A percentile compares a stretch with the other conserved stretches of the same genome.
phyloP scores from a whole-genome alignment of 495 filamentous ascomycete genomes.

The Hypoxylon trugodes region DNA sequence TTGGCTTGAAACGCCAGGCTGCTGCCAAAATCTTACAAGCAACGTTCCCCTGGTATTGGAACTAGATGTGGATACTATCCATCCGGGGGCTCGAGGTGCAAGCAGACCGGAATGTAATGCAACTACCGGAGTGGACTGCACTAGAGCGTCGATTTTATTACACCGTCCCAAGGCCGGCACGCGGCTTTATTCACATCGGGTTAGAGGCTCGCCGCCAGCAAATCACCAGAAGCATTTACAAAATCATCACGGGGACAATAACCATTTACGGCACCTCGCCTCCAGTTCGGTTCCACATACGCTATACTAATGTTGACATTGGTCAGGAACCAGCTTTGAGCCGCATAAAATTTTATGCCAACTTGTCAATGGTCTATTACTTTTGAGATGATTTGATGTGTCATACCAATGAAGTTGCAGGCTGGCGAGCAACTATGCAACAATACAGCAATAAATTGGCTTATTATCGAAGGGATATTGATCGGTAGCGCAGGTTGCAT shows the following conservation, averaged over 20 bases:
- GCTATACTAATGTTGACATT: slow-evolving; percentile 13
- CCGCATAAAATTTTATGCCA: slow-evolving; percentile 30
- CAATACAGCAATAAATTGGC: neutral
- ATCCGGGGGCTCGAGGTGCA: neutral
- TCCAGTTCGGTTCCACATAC: neutral
- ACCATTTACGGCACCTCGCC: slow-evolving; percentile 14
- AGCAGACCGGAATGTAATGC: slow-evolving; percentile 2
- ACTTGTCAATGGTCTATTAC: neutral
- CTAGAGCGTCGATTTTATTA: slow-evolving; percentile 5
- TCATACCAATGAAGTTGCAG: slow-evolving; percentile 1
- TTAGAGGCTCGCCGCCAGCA: neutral
- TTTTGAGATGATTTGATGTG: slow-evolving; percentile 16
- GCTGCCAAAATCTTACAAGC: slow-evolving; percentile 16
- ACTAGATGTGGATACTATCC: neutral
- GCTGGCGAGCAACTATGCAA: neutral
- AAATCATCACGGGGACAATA: slow-evolving; percentile 21
- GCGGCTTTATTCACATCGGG: slow-evolving; percentile 2
- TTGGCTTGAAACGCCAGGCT: slow-evolving; percentile 7
- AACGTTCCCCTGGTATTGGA: slow-evolving; percentile 13
- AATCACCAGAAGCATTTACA: slow-evolving; percentile 22
- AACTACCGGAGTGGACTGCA: slow-evolving; percentile 24
- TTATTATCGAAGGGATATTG: neutral
- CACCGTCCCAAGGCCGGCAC: slow-evolving; percentile 6
- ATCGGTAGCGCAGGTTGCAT: neutral
- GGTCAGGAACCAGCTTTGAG: slow-evolving; percentile 33